phyloP scores from a whole-genome alignment of 192 early-diverging fungal genomes.

The Diversispora eburnea region DNA sequence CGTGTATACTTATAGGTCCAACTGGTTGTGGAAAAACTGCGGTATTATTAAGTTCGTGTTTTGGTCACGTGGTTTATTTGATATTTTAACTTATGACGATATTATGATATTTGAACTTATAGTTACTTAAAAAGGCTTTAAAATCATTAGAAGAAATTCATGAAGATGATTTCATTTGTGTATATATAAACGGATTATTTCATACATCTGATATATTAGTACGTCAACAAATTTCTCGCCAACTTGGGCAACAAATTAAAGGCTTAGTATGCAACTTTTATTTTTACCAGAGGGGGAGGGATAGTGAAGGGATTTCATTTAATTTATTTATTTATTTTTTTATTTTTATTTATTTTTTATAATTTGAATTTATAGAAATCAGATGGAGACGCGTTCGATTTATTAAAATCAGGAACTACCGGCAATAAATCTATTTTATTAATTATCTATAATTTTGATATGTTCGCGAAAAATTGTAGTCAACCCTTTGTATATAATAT shows the following conservation, averaged over 20 bases:
- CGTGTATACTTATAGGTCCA: slow-evolving; percentile 78
- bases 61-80: slow-evolving; percentile 2
- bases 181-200: slow-evolving; percentile 72
- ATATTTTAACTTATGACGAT: not conserved
- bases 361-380: slow-evolving; percentile 71
- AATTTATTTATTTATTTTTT: slow-evolving; percentile 36
- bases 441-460: slow-evolving; percentile 91
- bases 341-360: slow-evolving; percentile 29
- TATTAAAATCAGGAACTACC: slow-evolving; percentile 56
- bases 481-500: slow-evolving; percentile 92
- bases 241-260: slow-evolving; percentile 55
- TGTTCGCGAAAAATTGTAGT: slow-evolving; percentile 88
- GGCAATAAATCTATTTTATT: slow-evolving; percentile 71
- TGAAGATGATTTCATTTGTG: slow-evolving; percentile 53
- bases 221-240: slow-evolving; percentile 76
- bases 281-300: slow-evolving; percentile 69
- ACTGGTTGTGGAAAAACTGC: slow-evolving; percentile 74
- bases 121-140: slow-evolving; percentile 45
- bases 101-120: not conserved
- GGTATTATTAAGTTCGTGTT: slow-evolving; percentile 21
- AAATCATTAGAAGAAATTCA: slow-evolving; percentile 34
- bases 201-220: slow-evolving; percentile 83
- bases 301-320: slow-evolving; percentile 24
- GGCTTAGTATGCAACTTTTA: not conserved
- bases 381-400: slow-evolving; percentile 58